These are phyloP conservation scores for Metschnikowia corniflorae DNA, from an alignment of 805 yeast genomes.

Conservation along the genomic window DNA sequence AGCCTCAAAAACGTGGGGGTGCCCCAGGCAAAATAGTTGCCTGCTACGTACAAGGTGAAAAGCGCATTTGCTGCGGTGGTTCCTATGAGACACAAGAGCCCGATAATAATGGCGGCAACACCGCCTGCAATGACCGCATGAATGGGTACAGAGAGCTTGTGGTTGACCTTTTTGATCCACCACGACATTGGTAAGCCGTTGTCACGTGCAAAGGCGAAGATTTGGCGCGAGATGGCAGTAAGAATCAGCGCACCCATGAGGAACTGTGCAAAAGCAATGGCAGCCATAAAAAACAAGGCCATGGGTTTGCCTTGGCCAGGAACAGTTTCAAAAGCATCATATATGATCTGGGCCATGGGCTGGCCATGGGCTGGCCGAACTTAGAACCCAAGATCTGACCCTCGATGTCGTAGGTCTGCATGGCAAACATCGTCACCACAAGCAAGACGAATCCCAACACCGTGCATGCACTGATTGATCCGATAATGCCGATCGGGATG, in stretches of 20 bases:
- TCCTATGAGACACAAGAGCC: conserved; percentile 57
- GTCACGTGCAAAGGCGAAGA: conserved; percentile 75
- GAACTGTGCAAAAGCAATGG: conserved; percentile 58
- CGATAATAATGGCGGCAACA: conserved; percentile 44
- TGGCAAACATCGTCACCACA: conserved; percentile 52
- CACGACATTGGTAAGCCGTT: conserved; percentile 59
- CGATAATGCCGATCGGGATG: conserved; percentile 62
- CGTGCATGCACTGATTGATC: conserved; percentile 57
- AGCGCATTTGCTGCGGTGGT: conserved; percentile 60
- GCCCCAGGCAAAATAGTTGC: conserved; percentile 62
- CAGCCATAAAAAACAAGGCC: conserved; percentile 62
- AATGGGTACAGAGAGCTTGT: conserved; percentile 54
- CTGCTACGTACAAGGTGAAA: conserved; percentile 59
- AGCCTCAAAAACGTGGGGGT: conserved; percentile 49
- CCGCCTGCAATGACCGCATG: conserved; percentile 54
- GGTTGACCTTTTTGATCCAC: conserved; percentile 54
- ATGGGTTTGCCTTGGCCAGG: conserved; percentile 48
- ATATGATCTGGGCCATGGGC: conserved; percentile 63
- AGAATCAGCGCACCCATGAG: conserved; percentile 64
- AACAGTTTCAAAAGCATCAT: conserved; percentile 43
- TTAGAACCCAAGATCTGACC: conserved; percentile 18
- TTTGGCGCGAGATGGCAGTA: conserved; percentile 64
- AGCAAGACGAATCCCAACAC: conserved; percentile 55
- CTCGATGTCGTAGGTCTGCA: conserved; percentile 40
- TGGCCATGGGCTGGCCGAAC: conserved; percentile 53